These are phyloP conservation scores for Pichia sp. DNA, from an alignment of 1,139 yeast species.

Conservation along the genomic window DNA sequence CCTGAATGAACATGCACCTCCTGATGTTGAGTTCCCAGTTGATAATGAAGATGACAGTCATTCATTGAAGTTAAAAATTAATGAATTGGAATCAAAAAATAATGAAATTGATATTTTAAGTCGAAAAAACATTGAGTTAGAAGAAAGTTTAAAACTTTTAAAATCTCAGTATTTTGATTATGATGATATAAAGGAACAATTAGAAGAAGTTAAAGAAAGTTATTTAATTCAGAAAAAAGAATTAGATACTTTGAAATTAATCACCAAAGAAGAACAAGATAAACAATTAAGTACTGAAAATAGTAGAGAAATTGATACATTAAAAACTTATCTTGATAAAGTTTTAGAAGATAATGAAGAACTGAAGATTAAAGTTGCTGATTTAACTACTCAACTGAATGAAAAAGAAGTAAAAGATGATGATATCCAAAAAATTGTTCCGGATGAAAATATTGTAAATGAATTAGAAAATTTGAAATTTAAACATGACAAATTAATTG, in stretches of 20 bases:
- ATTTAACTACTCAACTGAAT: not conserved
- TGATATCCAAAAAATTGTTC: not conserved
- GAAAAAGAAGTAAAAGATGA: not conserved
- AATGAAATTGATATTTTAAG: conserved; percentile 3
- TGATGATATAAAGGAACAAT: conserved; percentile 6
- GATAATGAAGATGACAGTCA: conserved; percentile 8
- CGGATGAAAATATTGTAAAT: not conserved
- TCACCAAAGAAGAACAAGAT: conserved; percentile 10
- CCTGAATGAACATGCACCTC: conserved; percentile 15
- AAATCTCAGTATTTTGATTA: conserved; percentile 4
- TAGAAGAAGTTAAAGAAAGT: conserved; percentile 6
- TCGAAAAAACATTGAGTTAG: conserved; percentile 20
- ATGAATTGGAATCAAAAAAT: conserved; percentile 1
- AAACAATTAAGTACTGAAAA: conserved; percentile 13
- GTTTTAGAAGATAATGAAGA: conserved; percentile 16
- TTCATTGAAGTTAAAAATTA: conserved; percentile 2
- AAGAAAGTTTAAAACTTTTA: conserved; percentile 2
- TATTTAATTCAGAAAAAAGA: conserved; percentile 7
- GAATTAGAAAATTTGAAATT: conserved; percentile 3
- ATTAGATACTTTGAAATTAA: conserved; percentile 9
- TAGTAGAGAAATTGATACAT: conserved; percentile 11
- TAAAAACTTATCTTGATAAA: conserved; percentile 16
- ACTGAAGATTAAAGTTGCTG: conserved; percentile 4
- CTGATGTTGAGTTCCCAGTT: conserved; percentile 14
- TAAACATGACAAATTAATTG: conserved; percentile 1